Percentiles rank a stretch among this genome's conserved stretches.
Evolutionary conservation across 225 moss, liverwort and hornwort genomes (phyloP).

Genomic region (Thuidium tamariscinum): DNA sequence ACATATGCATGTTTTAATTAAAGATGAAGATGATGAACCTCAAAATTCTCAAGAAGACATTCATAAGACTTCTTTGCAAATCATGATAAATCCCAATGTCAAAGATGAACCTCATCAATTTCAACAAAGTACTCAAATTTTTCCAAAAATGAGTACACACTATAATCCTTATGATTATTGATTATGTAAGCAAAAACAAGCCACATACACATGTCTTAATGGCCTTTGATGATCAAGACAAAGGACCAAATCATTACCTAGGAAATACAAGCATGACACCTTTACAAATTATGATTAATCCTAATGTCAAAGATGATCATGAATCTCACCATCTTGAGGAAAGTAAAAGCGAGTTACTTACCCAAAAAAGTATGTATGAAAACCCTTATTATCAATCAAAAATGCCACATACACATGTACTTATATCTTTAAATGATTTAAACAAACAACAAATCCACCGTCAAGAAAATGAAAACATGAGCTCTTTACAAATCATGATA

Average conservation of each 20-base stretch:
- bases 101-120: background rate
- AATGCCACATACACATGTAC: background rate
- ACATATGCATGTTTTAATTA: background rate
- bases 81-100: background rate
- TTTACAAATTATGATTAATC: background rate
- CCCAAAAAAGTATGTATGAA: background rate
- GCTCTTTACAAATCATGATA: background rate
- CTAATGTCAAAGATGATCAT: background rate
- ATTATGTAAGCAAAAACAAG: background rate
- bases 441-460: background rate
- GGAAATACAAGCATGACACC: background rate
- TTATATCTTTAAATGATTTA: background rate
- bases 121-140: background rate
- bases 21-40: background rate
- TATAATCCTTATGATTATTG: background rate
- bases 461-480: background rate
- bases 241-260: background rate
- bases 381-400: background rate
- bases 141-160: background rate
- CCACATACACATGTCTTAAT: background rate
- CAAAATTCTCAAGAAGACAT: background rate
- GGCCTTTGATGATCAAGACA: background rate
- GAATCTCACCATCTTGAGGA: background rate
- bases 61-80: background rate
- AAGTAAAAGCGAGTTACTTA: background rate